These are phyloP conservation scores for Akanthomyces uredinophilus DNA, from an alignment of 2,329 filamentous ascomycete genomes.

Conservation along the genomic window DNA sequence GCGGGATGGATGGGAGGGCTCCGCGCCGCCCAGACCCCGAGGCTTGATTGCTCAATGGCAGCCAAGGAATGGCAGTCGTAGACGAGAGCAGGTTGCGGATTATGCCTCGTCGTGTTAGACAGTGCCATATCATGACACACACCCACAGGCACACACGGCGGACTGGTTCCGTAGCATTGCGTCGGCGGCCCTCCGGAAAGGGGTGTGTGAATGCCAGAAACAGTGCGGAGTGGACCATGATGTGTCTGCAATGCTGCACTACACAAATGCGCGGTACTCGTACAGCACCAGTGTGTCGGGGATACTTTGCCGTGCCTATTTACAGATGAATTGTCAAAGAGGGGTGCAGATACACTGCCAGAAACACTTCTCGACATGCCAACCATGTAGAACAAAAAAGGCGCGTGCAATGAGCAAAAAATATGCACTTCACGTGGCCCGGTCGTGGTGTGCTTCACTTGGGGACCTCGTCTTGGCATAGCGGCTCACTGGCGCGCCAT, in stretches of 20 bases:
- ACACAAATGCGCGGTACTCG: conserved; percentile 11
- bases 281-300: not conserved
- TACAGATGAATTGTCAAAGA: not conserved
- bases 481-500: conserved; percentile 8
- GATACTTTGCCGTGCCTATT: not conserved
- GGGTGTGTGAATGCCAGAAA: not conserved
- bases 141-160: not conserved
- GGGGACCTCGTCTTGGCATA: not conserved
- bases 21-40: not conserved
- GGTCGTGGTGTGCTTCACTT: not conserved
- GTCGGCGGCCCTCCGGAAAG: not conserved
- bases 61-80: not conserved
- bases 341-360: not conserved
- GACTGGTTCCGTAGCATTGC: conserved; percentile 5
- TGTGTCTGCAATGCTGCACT: not conserved
- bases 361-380: not conserved
- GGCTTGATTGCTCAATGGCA: not conserved
- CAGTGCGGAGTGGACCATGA: not conserved
- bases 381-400: not conserved
- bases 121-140: not conserved
- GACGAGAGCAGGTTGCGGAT: not conserved
- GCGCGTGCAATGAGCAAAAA: not conserved
- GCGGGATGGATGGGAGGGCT: not conserved
- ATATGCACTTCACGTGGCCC: not conserved
- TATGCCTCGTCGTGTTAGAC: conserved; percentile 5